Conservation (phyloP, 441 rosid genomes). For the Viola pubescens region DNA sequence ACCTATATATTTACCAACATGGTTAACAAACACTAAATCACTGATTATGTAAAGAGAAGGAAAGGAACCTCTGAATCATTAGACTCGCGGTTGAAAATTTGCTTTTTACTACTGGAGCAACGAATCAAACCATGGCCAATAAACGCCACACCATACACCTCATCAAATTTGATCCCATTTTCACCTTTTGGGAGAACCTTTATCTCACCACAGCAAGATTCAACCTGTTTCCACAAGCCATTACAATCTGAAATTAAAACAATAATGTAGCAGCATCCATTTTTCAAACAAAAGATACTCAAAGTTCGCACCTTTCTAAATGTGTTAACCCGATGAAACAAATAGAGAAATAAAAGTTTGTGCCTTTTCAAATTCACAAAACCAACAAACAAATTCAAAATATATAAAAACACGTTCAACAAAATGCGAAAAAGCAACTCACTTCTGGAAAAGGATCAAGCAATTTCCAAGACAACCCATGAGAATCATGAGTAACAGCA, state of each 20-base stretch:
- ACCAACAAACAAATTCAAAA: background rate
- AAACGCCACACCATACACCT: slow-evolving; percentile 65
- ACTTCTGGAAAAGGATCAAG: slow-evolving; percentile 41
- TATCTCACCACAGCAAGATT: slow-evolving; percentile 46
- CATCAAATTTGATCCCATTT: slow-evolving; percentile 42
- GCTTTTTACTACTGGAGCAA: slow-evolving; percentile 31
- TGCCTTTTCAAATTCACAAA: background rate
- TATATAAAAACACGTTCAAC: background rate
- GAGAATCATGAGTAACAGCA: slow-evolving; percentile 37
- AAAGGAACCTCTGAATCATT: slow-evolving; percentile 38
- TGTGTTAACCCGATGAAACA: too few species aligned
- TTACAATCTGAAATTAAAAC: slow-evolving; percentile 15
- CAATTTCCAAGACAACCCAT: slow-evolving; percentile 68
- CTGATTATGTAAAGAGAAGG: slow-evolving; percentile 12
- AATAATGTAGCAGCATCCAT: background rate
- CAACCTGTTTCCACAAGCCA: slow-evolving; percentile 33
- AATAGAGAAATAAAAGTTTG: too few species aligned
- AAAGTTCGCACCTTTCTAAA: too few species aligned
- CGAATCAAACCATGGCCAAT: slow-evolving; percentile 29
- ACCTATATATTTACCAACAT: slow-evolving; percentile 5
- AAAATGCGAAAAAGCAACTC: slow-evolving; percentile 19
- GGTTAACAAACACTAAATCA: background rate
- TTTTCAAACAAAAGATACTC: background rate
- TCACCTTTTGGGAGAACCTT: slow-evolving; percentile 27
- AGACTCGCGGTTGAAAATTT: slow-evolving; percentile 29